Conservation (phyloP, 345 rosid genomes). For the Eucalyptus shirleyi region DNA sequence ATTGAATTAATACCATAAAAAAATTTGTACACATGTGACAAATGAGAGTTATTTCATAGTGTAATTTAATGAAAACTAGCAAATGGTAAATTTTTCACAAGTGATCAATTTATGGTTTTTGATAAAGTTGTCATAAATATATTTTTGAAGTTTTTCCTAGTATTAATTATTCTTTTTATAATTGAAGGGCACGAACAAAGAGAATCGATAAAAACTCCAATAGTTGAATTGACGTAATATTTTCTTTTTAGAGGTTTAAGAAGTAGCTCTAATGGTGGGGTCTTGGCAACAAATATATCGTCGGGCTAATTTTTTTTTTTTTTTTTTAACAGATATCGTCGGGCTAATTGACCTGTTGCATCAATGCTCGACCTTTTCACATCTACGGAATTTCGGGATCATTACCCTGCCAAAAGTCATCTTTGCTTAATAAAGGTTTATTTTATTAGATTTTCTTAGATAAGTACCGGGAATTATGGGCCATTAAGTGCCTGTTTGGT, state of each 20-base stretch:
- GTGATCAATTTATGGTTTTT: too few species aligned
- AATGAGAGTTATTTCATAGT: too few species aligned
- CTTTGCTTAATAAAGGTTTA: too few species aligned
- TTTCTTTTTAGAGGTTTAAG: background rate
- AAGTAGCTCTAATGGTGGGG: background rate
- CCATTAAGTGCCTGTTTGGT: background rate
- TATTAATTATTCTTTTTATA: background rate
- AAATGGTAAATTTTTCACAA: too few species aligned
- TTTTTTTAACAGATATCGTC: too few species aligned
- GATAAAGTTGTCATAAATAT: too few species aligned
- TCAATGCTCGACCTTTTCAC: background rate
- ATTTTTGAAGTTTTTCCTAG: too few species aligned
- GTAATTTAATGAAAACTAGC: background rate
- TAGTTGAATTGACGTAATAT: background rate
- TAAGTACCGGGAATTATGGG: background rate
- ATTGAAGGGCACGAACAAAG: background rate
- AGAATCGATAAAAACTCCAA: background rate
- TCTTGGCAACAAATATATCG: background rate
- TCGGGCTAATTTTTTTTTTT: too few species aligned
- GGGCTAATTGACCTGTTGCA: background rate
- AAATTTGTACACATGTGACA: too few species aligned
- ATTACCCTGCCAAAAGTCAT: background rate
- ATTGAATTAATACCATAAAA: background rate
- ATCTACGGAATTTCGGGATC: background rate
- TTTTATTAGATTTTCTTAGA: background rate